phyloP scores from a whole-genome alignment of 1,284 basidiomycete genomes.

The Fomitopsis palustris region DNA sequence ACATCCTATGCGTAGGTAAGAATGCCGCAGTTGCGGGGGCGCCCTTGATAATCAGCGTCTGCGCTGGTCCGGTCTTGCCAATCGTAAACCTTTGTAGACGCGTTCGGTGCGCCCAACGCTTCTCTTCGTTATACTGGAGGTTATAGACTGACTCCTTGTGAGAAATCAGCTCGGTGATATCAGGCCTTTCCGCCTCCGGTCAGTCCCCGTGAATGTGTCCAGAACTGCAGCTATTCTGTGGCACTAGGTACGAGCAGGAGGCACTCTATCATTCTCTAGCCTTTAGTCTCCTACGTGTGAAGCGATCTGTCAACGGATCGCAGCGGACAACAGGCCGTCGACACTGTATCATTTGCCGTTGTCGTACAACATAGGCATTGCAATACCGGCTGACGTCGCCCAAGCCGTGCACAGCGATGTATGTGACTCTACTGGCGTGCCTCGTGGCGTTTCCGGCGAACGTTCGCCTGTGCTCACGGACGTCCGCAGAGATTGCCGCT shows the following conservation, averaged over 20 bases:
- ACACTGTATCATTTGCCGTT: background rate
- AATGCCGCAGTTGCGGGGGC: background rate
- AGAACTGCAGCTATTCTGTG: background rate
- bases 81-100: background rate
- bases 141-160: background rate
- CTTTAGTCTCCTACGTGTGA: background rate
- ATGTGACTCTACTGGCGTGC: background rate
- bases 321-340: background rate
- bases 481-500: background rate
- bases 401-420: background rate
- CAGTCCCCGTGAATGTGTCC: background rate
- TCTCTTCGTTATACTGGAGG: background rate
- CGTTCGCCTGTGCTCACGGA: background rate
- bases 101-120: background rate
- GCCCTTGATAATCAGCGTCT: background rate
- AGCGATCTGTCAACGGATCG: background rate
- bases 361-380: background rate
- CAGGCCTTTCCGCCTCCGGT: background rate
- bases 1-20: background rate
- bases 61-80: background rate
- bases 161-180: background rate
- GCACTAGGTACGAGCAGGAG: background rate
- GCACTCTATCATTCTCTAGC: background rate
- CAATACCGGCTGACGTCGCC: background rate
- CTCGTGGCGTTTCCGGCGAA: background rate